Conservation (phyloP, 2,329 filamentous ascomycete genomes). For the Aspergillus amoenus region DNA sequence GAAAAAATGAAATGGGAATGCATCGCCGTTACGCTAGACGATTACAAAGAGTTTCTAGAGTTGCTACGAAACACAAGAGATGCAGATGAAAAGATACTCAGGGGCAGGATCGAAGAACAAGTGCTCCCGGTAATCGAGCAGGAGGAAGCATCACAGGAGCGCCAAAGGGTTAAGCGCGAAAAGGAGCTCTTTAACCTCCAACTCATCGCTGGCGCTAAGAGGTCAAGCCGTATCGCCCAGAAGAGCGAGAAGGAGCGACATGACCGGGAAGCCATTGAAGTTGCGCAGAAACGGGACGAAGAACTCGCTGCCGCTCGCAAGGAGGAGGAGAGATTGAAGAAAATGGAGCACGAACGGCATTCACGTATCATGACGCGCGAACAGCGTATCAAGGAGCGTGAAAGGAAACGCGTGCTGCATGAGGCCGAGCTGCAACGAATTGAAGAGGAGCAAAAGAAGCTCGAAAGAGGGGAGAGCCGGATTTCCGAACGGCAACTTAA, state of each 20-base stretch:
- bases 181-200: slow-evolving; percentile 78
- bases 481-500: slow-evolving; percentile 79
- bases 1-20: slow-evolving; percentile 88
- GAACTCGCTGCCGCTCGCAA: slow-evolving; percentile 64
- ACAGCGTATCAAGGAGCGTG: slow-evolving; percentile 80
- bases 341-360: slow-evolving; percentile 73
- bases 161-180: slow-evolving; percentile 72
- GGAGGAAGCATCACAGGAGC: slow-evolving; percentile 65
- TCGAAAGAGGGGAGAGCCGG: slow-evolving; percentile 57
- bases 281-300: slow-evolving; percentile 62
- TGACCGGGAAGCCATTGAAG: slow-evolving; percentile 69
- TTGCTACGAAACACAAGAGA: slow-evolving; percentile 75
- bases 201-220: slow-evolving; percentile 89
- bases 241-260: slow-evolving; percentile 76
- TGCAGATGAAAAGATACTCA: slow-evolving; percentile 77
- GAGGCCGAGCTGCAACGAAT: slow-evolving; percentile 80
- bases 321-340: slow-evolving; percentile 60
- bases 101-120: slow-evolving; percentile 70
- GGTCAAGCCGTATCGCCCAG: slow-evolving; percentile 83
- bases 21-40: slow-evolving; percentile 74
- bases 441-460: slow-evolving; percentile 69
- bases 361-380: slow-evolving; percentile 80
- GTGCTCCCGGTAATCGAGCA: slow-evolving; percentile 83
- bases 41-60: slow-evolving; percentile 71
- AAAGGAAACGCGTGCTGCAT: slow-evolving; percentile 76